These are phyloP conservation scores for Hansenula lynferdii DNA, from an alignment of 1,139 yeast species.

Conservation along the genomic window DNA sequence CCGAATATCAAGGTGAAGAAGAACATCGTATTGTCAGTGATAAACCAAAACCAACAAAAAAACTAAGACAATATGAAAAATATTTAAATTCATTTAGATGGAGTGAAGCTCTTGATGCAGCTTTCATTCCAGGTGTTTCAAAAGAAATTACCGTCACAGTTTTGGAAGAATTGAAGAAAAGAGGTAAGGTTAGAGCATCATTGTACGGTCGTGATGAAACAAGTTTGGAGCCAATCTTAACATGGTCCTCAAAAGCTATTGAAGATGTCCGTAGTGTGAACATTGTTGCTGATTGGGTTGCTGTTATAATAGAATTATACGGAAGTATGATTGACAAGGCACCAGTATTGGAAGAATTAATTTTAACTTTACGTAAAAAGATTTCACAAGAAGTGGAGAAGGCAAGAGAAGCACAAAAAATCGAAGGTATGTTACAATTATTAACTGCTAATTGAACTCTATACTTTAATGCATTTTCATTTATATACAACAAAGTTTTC, in stretches of 20 bases:
- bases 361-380: constrained; percentile 53
- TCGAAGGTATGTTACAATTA: constrained; percentile 91
- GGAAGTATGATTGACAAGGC: constrained; percentile 67
- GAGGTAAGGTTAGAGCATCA: constrained; percentile 83
- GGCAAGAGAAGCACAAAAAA: constrained; percentile 83
- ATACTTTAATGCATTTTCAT: background rate
- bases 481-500: background rate
- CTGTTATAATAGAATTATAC: constrained; percentile 77
- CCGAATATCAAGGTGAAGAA: constrained; percentile 85
- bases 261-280: constrained; percentile 77
- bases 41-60: constrained; percentile 44
- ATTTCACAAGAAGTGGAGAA: constrained; percentile 66
- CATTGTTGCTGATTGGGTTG: constrained; percentile 78
- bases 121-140: constrained; percentile 72
- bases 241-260: constrained; percentile 72
- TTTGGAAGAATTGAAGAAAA: constrained; percentile 73
- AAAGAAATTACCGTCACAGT: constrained; percentile 78
- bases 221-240: constrained; percentile 75
- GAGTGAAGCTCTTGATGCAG: constrained; percentile 88
- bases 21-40: constrained; percentile 72
- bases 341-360: constrained; percentile 73
- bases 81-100: constrained; percentile 85
- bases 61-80: constrained; percentile 76
- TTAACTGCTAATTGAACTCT: constrained; percentile 36
- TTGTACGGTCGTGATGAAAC: constrained; percentile 81